A percentile compares a stretch with the other conserved stretches of the same genome.
Evolutionary conservation across 2,329 filamentous ascomycete species (phyloP).

Genomic region (Rutstroemia sydowiana): DNA sequence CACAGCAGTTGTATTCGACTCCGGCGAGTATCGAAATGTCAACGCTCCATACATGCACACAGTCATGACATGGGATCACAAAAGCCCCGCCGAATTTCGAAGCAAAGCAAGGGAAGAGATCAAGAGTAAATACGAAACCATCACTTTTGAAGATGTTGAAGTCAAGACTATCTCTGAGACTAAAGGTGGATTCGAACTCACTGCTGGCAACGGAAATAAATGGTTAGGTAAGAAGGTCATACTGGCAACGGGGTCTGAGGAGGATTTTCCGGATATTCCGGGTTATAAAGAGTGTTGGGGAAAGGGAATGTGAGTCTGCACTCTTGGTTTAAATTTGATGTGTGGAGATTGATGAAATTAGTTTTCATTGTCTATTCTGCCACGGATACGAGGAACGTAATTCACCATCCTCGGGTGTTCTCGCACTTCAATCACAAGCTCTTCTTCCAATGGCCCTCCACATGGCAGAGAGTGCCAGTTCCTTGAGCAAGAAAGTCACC

Average conservation of each 20-base stretch:
- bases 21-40: slow-evolving; percentile 36
- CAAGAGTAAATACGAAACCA: slow-evolving; percentile 29
- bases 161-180: slow-evolving; percentile 16
- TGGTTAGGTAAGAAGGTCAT: slow-evolving; percentile 47
- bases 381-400: slow-evolving; percentile 51
- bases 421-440: slow-evolving; percentile 34
- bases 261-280: slow-evolving; percentile 42
- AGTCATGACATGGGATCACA: slow-evolving; percentile 32
- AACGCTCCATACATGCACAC: slow-evolving; percentile 38
- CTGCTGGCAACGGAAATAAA: slow-evolving; percentile 34
- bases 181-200: slow-evolving; percentile 29
- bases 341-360: slow-evolving; percentile 14
- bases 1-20: slow-evolving; percentile 39
- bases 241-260: slow-evolving; percentile 46
- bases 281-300: slow-evolving; percentile 52
- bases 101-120: slow-evolving; percentile 30
- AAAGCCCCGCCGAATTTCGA: slow-evolving; percentile 28
- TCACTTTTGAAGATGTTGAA: slow-evolving; percentile 27
- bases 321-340: not conserved
- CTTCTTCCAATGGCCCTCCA: slow-evolving; percentile 31
- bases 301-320: slow-evolving; percentile 8
- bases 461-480: slow-evolving; percentile 36
- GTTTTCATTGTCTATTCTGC: slow-evolving; percentile 53
- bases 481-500: slow-evolving; percentile 37
- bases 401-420: slow-evolving; percentile 37